Conservation (phyloP, 805 yeast species). For the Maudiozyma turicensis region DNA sequence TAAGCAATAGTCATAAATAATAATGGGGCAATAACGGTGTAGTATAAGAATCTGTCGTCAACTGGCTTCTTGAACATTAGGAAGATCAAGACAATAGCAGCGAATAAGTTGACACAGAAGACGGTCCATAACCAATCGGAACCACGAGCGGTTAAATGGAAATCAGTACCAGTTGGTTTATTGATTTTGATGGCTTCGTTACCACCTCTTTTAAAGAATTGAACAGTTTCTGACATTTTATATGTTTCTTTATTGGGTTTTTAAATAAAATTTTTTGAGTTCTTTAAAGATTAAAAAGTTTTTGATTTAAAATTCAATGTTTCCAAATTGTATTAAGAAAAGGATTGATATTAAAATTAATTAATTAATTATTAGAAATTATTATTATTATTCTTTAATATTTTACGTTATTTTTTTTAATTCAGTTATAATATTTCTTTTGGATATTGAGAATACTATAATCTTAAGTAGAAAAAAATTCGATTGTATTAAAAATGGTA, state of each 20-base stretch:
- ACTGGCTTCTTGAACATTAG: constrained; percentile 24
- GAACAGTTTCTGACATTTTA: constrained; percentile 12
- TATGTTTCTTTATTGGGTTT: neutral
- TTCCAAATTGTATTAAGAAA: neutral
- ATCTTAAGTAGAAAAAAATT: neutral
- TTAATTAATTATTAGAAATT: neutral
- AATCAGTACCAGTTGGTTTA: constrained; percentile 38
- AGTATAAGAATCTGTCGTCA: constrained; percentile 29
- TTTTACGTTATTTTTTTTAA: neutral
- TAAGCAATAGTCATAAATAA: constrained; percentile 40
- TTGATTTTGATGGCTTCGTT: constrained; percentile 38
- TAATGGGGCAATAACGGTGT: constrained; percentile 35
- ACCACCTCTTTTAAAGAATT: constrained; percentile 18
- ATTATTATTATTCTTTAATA: neutral
- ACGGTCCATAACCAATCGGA: constrained; percentile 65
- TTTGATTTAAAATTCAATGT: neutral
- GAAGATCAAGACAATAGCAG: constrained; percentile 24
- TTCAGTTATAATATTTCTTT: neutral
- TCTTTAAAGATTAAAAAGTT: neutral
- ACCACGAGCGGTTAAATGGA: constrained; percentile 50
- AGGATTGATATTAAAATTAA: neutral
- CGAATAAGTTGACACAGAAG: constrained; percentile 36
- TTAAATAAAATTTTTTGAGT: neutral
- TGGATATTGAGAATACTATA: no score
- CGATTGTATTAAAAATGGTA: neutral